These are phyloP conservation scores for Cardamine resedifolia DNA, from an alignment of 345 rosid genomes.

Conservation along the genomic window DNA sequence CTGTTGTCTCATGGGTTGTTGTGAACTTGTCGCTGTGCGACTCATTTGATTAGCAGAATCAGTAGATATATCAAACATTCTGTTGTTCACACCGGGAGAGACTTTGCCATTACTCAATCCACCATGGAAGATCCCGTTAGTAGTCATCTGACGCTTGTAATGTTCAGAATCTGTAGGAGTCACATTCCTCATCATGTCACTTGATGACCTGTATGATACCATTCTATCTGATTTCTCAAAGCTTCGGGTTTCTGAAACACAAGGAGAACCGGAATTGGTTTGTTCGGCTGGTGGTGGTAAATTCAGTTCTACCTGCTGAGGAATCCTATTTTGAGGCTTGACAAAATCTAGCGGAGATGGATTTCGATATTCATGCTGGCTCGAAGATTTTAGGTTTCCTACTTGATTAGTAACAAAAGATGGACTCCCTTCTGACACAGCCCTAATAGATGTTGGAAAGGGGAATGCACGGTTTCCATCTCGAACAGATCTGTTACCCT, in stretches of 20 bases:
- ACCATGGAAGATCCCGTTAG: conserved; percentile 42
- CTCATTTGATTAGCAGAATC: conserved; percentile 48
- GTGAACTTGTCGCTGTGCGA: conserved; percentile 37
- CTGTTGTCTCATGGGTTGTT: conserved; percentile 32
- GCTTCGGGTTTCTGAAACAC: conserved; percentile 44
- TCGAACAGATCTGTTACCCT: conserved; percentile 26
- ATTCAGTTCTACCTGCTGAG: conserved; percentile 74
- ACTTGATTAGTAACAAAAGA: conserved; percentile 43
- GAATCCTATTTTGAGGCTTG: conserved; percentile 52
- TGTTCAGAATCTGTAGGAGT: conserved; percentile 42
- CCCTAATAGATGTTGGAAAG: conserved; percentile 41
- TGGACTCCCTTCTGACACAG: conserved; percentile 43
- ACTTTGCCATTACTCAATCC: conserved; percentile 56
- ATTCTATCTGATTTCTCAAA: conserved; percentile 42
- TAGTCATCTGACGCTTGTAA: conserved; percentile 45
- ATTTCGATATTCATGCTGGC: conserved; percentile 44
- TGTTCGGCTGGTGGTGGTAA: conserved; percentile 61
- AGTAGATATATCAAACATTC: conserved; percentile 44
- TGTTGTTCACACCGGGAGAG: conserved; percentile 36
- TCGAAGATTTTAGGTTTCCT: conserved; percentile 34
- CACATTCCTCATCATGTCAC: conserved; percentile 44
- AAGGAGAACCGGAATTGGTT: conserved; percentile 42
- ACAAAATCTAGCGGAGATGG: conserved; percentile 36
- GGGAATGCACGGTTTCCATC: conserved; percentile 44
- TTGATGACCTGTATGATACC: conserved; percentile 41